phyloP scores from a whole-genome alignment of 108 stramenopile genomes.

The Aureococcus anophagefferens region DNA sequence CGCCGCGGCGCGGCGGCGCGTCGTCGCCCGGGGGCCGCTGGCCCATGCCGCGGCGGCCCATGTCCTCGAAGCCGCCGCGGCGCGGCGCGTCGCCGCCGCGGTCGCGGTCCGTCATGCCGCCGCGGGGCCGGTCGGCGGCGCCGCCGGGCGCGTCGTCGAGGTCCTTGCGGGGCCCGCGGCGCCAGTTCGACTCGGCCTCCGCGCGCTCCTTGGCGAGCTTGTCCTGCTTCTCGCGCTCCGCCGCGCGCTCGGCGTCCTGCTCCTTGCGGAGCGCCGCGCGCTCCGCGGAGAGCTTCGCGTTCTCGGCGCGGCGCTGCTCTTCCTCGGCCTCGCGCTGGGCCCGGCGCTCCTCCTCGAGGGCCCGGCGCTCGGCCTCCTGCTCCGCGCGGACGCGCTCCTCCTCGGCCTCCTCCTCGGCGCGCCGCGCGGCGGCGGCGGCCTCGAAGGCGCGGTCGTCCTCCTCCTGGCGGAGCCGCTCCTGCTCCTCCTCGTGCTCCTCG shows the following conservation, averaged over 20 bases:
- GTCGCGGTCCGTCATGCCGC: no score
- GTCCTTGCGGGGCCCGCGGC: no score
- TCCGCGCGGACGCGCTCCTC: constrained; percentile 13
- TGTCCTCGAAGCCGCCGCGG: no score
- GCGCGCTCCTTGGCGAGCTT: background rate
- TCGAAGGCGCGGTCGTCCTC: constrained; percentile 42
- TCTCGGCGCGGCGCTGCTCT: constrained; percentile 47
- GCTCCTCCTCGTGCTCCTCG: constrained; percentile 61
- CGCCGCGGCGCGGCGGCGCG: no score
- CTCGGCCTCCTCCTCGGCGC: constrained; percentile 13
- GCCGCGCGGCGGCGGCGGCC: constrained; percentile 5
- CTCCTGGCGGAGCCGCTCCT: constrained; percentile 57
- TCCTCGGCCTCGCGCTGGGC: constrained; percentile 43
- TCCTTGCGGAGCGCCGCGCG: constrained; percentile 47
- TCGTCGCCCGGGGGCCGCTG: no score
- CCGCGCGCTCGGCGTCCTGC: constrained; percentile 26
- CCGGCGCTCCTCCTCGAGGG: constrained; percentile 38
- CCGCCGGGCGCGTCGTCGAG: no score
- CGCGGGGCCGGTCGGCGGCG: no score
- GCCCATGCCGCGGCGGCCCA: no score
- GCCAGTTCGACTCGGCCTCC: background rate
- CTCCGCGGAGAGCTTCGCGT: constrained; percentile 30
- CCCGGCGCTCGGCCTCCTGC: constrained; percentile 37
- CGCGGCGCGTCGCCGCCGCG: no score
- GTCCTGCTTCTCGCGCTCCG: constrained; percentile 9